These are phyloP conservation scores for Kalmusia sp. DNA, from an alignment of 2,329 filamentous ascomycete genomes.

Conservation along the genomic window DNA sequence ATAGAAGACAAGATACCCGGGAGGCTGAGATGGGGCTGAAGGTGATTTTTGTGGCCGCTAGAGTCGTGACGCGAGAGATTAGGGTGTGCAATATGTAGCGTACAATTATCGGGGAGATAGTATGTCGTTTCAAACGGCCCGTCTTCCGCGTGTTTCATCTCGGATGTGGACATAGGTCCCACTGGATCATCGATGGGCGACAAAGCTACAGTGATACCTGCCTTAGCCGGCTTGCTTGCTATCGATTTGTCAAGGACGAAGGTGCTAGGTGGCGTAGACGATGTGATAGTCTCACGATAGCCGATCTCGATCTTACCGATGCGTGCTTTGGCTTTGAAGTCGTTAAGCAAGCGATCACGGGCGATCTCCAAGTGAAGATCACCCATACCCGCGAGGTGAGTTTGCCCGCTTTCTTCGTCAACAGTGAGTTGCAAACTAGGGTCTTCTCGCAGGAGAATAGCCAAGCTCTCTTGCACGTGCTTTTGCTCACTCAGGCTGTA, in stretches of 20 bases:
- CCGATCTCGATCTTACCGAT: conserved; percentile 95
- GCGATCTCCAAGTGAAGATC: conserved; percentile 95
- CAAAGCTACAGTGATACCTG: conserved; percentile 73
- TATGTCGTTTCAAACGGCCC: conserved; percentile 37
- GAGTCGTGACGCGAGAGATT: conserved; percentile 52
- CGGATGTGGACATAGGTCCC: conserved; percentile 18
- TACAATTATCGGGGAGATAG: conserved; percentile 69
- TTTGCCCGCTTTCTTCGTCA: conserved; percentile 91
- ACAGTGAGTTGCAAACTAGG: conserved; percentile 85
- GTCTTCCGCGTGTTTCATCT: conserved; percentile 31
- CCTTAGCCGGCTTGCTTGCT: conserved; percentile 79
- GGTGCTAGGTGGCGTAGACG: conserved; percentile 62
- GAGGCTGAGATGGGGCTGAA: conserved; percentile 62
- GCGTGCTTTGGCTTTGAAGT: conserved; percentile 83
- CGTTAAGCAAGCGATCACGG: conserved; percentile 82
- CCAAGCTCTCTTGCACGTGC: conserved; percentile 76
- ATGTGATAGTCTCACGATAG: conserved; percentile 82
- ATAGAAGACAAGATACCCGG: conserved; percentile 62
- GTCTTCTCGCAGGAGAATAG: conserved; percentile 85
- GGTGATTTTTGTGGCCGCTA: conserved; percentile 50
- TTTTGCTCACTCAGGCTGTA: conserved; percentile 80
- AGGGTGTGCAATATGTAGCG: conserved; percentile 64
- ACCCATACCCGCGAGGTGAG: conserved; percentile 94
- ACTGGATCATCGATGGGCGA: conserved; percentile 61
- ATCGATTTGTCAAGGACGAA: conserved; percentile 79